Conservation (phyloP, 129 eudicot genomes). For the Sambucus nigra region DNA sequence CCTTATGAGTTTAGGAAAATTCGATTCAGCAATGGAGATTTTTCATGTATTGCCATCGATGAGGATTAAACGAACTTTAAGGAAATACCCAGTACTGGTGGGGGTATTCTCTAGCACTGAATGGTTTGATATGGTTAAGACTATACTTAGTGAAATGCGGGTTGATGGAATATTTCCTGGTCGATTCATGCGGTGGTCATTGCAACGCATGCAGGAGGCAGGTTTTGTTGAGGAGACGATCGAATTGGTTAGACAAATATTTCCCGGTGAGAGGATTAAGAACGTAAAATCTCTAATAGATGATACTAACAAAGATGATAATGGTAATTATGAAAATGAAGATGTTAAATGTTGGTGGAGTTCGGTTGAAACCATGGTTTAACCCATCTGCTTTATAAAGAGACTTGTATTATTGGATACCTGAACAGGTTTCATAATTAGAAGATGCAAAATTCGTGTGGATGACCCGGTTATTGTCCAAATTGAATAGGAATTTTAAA, state of each 20-base stretch:
- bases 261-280: constrained; percentile 63
- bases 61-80: constrained; percentile 55
- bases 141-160: constrained; percentile 55
- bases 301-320: constrained; percentile 22
- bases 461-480: constrained; percentile 73
- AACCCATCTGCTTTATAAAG: constrained; percentile 66
- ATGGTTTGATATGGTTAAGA: constrained; percentile 42
- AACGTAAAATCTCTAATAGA: constrained; percentile 20
- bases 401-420: constrained; percentile 52
- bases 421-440: constrained; percentile 55
- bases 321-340: constrained; percentile 13
- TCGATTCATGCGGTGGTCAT: constrained; percentile 39
- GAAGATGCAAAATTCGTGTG: constrained; percentile 70
- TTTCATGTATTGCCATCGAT: constrained; percentile 45
- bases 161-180: constrained; percentile 55
- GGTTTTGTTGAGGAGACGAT: constrained; percentile 54
- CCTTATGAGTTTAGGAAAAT: constrained; percentile 45
- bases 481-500: constrained; percentile 60
- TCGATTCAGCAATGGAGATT: constrained; percentile 42
- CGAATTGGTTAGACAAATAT: constrained; percentile 44
- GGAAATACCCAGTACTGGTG: constrained; percentile 51
- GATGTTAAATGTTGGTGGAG: constrained; percentile 14
- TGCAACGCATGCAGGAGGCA: constrained; percentile 56
- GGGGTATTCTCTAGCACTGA: constrained; percentile 36
- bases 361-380: constrained; percentile 70